These are phyloP conservation scores for Boletus subparvulus DNA, from an alignment of 768 basidiomycete genomes.

Conservation along the genomic window DNA sequence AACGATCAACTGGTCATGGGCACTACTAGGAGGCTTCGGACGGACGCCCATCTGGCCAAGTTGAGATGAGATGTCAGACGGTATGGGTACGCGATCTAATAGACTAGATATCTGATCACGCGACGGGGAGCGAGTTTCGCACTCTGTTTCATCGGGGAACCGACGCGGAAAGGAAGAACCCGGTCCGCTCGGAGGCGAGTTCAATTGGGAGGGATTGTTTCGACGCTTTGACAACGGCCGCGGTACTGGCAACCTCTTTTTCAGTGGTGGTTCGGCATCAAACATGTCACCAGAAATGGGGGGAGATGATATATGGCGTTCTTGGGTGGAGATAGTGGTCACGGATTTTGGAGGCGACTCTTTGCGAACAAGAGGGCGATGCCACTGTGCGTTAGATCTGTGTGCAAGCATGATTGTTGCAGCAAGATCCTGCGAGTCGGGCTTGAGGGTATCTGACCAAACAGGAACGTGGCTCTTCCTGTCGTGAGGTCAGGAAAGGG, in stretches of 20 bases:
- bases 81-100: neutral
- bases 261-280: neutral
- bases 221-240: slow-evolving; percentile 9
- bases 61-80: neutral
- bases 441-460: slow-evolving; percentile 32
- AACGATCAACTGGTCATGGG: neutral
- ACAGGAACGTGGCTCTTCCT: slow-evolving; percentile 34
- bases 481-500: neutral
- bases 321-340: neutral
- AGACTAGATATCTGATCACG: neutral
- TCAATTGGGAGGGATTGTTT: slow-evolving; percentile 1
- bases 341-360: neutral
- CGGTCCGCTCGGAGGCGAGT: neutral
- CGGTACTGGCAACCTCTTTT: slow-evolving; percentile 20
- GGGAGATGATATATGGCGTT: neutral
- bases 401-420: slow-evolving; percentile 26
- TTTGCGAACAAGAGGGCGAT: neutral
- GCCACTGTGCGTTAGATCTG: slow-evolving; percentile 24
- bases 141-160: slow-evolving; percentile 1
- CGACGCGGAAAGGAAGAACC: neutral
- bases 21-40: neutral
- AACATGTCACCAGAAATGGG: neutral
- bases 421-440: slow-evolving; percentile 28
- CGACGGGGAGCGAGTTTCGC: neutral
- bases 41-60: neutral